Conservation (phyloP, 345 rosid species). For the Adansonia digitata region DNA sequence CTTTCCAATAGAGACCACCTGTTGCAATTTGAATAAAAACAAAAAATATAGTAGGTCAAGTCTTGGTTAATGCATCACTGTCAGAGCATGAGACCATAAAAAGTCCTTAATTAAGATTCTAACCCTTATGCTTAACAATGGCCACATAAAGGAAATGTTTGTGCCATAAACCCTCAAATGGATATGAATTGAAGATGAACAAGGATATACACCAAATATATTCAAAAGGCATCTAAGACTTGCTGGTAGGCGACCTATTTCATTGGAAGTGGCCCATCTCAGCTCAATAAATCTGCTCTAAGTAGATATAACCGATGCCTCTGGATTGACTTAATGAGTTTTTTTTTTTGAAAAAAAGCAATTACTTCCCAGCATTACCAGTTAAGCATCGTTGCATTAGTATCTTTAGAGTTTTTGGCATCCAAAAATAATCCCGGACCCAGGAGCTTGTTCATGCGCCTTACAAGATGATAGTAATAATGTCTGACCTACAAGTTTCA, state of each 20-base stretch:
- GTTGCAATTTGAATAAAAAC: slow-evolving; percentile 7
- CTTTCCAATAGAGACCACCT: slow-evolving; percentile 99
- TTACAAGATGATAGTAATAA: slow-evolving; percentile 93
- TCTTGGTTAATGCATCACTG: not conserved
- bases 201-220: not conserved
- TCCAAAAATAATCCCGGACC: slow-evolving; percentile 89
- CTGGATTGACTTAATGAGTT: too few relatives aligned
- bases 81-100: not conserved
- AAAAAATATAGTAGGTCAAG: not conserved
- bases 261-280: not conserved
- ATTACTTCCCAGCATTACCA: slow-evolving; percentile 45
- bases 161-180: not conserved
- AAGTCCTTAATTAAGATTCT: not conserved
- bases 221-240: not conserved
- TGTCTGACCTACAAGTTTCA: slow-evolving; percentile 78
- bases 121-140: not conserved
- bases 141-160: not conserved
- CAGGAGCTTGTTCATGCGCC: slow-evolving; percentile 96
- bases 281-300: not conserved
- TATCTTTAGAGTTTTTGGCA: slow-evolving; percentile 97
- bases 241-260: not conserved
- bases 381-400: slow-evolving; percentile 98
- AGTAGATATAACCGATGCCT: not conserved
- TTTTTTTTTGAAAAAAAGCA: too few relatives aligned
- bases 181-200: not conserved